phyloP scores from a whole-genome alignment of 768 basidiomycete species.

The Naganishia kalamii region DNA sequence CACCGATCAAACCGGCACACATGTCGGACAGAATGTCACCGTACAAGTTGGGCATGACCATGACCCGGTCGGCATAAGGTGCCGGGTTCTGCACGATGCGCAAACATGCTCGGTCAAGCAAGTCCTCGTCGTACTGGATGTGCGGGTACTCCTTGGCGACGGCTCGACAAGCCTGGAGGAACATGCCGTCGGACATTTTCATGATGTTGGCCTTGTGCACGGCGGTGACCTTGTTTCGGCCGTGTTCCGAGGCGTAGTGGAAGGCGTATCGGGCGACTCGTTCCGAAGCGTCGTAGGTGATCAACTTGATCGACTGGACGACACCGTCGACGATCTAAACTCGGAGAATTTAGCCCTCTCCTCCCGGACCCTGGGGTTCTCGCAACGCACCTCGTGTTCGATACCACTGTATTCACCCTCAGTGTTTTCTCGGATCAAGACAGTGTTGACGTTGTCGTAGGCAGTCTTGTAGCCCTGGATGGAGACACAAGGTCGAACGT shows the following conservation, averaged over 20 bases:
- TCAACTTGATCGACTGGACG: conserved; percentile 98
- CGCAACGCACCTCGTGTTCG: conserved; percentile 76
- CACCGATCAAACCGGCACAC: conserved; percentile 97
- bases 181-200: conserved; percentile 99
- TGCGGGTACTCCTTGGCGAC: conserved; percentile 93
- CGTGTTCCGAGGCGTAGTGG: conserved; percentile 84
- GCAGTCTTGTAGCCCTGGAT: conserved; percentile 97
- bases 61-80: conserved; percentile 91
- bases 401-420: conserved; percentile 99
- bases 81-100: conserved; percentile 88
- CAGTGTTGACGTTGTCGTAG: conserved; percentile 96
- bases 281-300: conserved; percentile 97
- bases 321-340: conserved; percentile 91
- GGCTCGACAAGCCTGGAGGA: conserved; percentile 91
- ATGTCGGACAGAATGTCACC: conserved; percentile 91
- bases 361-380: too few species aligned
- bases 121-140: conserved; percentile 89
- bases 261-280: conserved; percentile 98
- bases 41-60: conserved; percentile 97
- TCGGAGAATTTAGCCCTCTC: background rate
- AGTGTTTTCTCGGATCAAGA: conserved; percentile 97
- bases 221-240: conserved; percentile 86
- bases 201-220: conserved; percentile 99
- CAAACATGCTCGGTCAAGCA: conserved; percentile 91
- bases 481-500: conserved; percentile 92